Percentiles rank a stretch among this genome's conserved stretches.
These are phyloP conservation scores for Candida fluviatilis DNA, from an alignment of 805 yeast genomes.

Conservation along the genomic window DNA sequence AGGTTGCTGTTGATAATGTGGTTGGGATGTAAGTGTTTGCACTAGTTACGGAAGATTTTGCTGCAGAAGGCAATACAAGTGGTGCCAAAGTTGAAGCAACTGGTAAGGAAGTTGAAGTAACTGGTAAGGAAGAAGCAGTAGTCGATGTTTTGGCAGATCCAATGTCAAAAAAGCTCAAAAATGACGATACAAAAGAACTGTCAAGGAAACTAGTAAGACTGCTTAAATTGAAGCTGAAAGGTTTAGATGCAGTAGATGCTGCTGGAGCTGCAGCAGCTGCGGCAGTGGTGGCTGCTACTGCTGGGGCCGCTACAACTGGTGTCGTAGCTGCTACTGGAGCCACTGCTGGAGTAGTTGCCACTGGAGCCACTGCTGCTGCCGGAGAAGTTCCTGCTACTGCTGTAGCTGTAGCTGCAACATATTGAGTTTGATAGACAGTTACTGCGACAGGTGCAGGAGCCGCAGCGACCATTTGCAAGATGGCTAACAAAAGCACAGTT, in stretches of 20 bases:
- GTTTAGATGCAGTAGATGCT: not conserved
- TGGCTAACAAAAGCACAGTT: not conserved
- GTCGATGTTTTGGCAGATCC: constrained; percentile 5
- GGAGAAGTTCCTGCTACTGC: constrained; percentile 9
- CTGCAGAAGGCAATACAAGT: constrained; percentile 11
- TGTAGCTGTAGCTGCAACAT: constrained; percentile 8
- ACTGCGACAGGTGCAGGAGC: constrained; percentile 25
- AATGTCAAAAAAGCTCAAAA: not conserved
- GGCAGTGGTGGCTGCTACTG: constrained; percentile 4
- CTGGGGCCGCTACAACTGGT: constrained; percentile 7
- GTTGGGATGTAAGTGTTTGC: constrained; percentile 3
- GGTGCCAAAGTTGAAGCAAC: constrained; percentile 11
- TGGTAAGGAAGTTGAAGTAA: constrained; percentile 5
- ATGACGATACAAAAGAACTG: not conserved
- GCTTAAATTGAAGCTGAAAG: too few relatives aligned
- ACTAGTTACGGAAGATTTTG: constrained; percentile 10
- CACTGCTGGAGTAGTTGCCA: constrained; percentile 8
- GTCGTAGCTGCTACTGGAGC: constrained; percentile 10
- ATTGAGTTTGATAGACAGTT: constrained; percentile 16
- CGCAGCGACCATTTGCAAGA: constrained; percentile 8
- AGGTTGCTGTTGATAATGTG: constrained; percentile 6
- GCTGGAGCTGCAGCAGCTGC: constrained; percentile 8
- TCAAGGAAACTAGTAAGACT: not conserved
- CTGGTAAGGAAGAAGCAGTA: constrained; percentile 3
- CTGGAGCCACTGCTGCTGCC: constrained; percentile 7